Evolutionary conservation across 2,329 filamentous ascomycete species (phyloP), one percentile per base, ranked within the genome.

Genomic region (Fusarium protoensiforme): DNA sequence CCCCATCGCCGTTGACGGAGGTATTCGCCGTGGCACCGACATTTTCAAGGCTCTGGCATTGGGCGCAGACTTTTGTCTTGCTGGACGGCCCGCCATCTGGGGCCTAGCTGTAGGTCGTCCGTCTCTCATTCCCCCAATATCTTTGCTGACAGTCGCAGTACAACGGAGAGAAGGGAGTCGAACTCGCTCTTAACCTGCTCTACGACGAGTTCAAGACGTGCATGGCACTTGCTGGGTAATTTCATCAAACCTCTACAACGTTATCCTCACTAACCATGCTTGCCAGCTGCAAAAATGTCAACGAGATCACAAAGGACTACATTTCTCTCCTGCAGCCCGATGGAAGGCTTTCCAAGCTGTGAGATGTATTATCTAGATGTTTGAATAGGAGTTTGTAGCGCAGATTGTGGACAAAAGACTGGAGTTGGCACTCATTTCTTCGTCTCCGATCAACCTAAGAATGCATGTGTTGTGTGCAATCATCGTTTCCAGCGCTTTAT

Each of bases 1-100:
- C 73, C 48, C 75, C 69, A 48, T 76, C 71, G 61, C 77, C 72
- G 72, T 79, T 9, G 81, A 84, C 62, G 81, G 82, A 7, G 82
- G 82, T 14, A 69, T 84, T 20, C 76, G 81, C 22, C 80, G 78
- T 24, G 82, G 81, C 7, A 78, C 79, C 14, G 82, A 83, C 61
- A 78, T 80, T 9, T 74, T 83, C 43, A 81, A 82, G 36, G 77
- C 82, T 4, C 71, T 83, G 24, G 78, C 81, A 1, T 77, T 82
- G 11, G 81, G 81, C 2, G 81, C 80, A 9, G 68, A 71, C 31
- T 69, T 69, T 31, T 71, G 67, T 16, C 61, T 63, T 13, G 64
- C 69, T 14, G 74, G 72, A 11, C 43, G 69, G 7, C 69, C 66
- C 2, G 64, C 62, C 0, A 63, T 71, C 2, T 75, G 72, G 71